A percentile compares a stretch with the other conserved stretches of the same genome.
These are phyloP conservation scores for Trichoderma orchidacearum DNA, from an alignment of 495 filamentous ascomycete genomes.

Conservation along the genomic window DNA sequence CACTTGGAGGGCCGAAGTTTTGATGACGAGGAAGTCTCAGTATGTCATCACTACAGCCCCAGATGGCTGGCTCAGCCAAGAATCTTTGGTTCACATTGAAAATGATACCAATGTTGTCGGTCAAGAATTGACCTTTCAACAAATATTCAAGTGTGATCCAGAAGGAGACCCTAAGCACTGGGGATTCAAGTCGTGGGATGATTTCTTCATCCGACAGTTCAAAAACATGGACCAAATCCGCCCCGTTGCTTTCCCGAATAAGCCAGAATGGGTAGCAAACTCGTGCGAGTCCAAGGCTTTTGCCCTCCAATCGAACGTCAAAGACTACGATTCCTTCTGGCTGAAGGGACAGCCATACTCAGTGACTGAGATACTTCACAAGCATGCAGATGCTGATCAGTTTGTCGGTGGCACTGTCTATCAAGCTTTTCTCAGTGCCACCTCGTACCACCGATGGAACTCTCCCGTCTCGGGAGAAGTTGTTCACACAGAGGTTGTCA, in stretches of 20 bases:
- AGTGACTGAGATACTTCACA: conserved; percentile 33
- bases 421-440: conserved; percentile 39
- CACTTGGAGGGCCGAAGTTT: conserved; percentile 35
- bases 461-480: conserved; percentile 37
- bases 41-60: conserved; percentile 25
- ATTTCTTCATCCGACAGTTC: conserved; percentile 47
- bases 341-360: conserved; percentile 43
- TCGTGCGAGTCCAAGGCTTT: conserved; percentile 43
- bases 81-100: conserved; percentile 9
- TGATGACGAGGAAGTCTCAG: conserved; percentile 31
- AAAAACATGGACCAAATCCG: conserved; percentile 22
- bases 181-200: conserved; percentile 49
- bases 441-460: conserved; percentile 48
- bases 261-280: conserved; percentile 35
- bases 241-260: conserved; percentile 30
- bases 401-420: conserved; percentile 44
- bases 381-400: conserved; percentile 14
- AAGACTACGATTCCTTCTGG: conserved; percentile 36
- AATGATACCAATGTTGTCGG: background rate
- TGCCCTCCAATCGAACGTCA: conserved; percentile 15
- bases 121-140: conserved; percentile 15
- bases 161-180: conserved; percentile 12
- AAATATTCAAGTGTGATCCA: conserved; percentile 25
- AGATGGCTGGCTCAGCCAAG: conserved; percentile 36
- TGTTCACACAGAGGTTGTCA: conserved; percentile 25